Evolutionary conservation across 768 basidiomycete species (phyloP).

Genomic region (Piloderma croceum): DNA sequence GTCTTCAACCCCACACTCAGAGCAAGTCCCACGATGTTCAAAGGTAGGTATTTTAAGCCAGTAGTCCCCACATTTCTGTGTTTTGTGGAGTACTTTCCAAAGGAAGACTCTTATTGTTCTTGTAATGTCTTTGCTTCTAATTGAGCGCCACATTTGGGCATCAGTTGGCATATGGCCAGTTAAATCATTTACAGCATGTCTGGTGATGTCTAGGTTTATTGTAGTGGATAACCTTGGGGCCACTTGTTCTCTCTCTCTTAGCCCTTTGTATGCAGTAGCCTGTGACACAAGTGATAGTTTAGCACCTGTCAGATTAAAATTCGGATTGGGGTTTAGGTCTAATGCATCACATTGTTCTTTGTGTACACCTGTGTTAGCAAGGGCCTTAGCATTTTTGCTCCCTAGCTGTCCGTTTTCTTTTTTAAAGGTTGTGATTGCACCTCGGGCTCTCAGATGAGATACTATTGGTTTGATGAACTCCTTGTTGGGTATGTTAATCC

Average conservation of each 20-base stretch:
- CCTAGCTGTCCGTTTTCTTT: conserved; percentile 25
- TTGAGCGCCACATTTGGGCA: neutral
- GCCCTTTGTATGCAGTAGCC: conserved; percentile 11
- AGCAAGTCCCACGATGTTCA: conserved; percentile 8
- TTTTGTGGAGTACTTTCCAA: conserved; percentile 20
- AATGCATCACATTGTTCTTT: neutral
- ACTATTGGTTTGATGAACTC: conserved; percentile 6
- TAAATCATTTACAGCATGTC: neutral
- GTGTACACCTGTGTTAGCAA: conserved; percentile 12
- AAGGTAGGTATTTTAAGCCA: conserved; percentile 11
- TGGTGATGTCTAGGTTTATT: neutral
- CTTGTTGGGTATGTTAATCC: no score
- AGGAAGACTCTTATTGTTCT: conserved; percentile 7
- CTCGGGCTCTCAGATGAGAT: conserved; percentile 7
- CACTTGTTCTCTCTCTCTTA: neutral
- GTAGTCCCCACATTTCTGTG: conserved; percentile 15
- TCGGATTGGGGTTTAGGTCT: neutral
- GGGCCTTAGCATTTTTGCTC: conserved; percentile 18
- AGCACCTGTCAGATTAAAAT: conserved; percentile 3
- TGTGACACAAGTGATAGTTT: conserved; percentile 16
- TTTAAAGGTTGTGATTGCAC: conserved; percentile 11
- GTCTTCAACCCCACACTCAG: conserved; percentile 9
- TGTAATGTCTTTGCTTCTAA: neutral
- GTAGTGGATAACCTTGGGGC: neutral
- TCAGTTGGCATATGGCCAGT: neutral